Evolutionary conservation across 192 early-diverging fungal genomes (phyloP).

Genomic region (Rhizoclosmatium globosum): DNA sequence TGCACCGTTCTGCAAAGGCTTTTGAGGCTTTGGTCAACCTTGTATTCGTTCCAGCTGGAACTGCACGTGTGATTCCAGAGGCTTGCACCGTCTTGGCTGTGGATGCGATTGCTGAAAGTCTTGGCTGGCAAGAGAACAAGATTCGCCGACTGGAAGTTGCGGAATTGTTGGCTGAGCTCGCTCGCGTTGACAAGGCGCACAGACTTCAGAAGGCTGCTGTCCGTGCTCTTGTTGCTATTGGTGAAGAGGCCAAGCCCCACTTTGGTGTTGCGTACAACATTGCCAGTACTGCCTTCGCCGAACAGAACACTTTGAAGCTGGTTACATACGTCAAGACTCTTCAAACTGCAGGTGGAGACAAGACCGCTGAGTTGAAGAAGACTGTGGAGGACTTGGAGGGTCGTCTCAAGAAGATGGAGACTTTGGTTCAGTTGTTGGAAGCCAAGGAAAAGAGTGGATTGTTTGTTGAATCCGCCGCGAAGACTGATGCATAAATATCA

Average conservation of each 20-base stretch:
- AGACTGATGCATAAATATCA: background rate
- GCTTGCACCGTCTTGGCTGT: conserved; percentile 33
- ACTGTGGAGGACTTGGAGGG: conserved; percentile 45
- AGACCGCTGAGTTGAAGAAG: conserved; percentile 31
- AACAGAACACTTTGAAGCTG: conserved; percentile 30
- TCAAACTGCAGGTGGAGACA: background rate
- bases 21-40: conserved; percentile 46
- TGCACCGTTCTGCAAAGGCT: conserved; percentile 46
- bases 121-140: conserved; percentile 31
- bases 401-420: conserved; percentile 45
- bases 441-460: conserved; percentile 40
- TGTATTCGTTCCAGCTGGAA: conserved; percentile 10
- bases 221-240: conserved; percentile 18
- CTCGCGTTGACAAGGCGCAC: conserved; percentile 19
- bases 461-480: background rate
- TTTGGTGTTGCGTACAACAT: background rate
- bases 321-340: conserved; percentile 8
- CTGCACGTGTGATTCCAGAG: conserved; percentile 32
- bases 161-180: conserved; percentile 26
- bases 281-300: conserved; percentile 30
- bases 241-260: conserved; percentile 12
- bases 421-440: conserved; percentile 34
- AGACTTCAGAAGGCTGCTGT: conserved; percentile 22
- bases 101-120: conserved; percentile 25
- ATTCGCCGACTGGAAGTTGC: background rate